Conservation (phyloP, 176 grass and related monocot species). For the Rhynchospora breviuscula region DNA sequence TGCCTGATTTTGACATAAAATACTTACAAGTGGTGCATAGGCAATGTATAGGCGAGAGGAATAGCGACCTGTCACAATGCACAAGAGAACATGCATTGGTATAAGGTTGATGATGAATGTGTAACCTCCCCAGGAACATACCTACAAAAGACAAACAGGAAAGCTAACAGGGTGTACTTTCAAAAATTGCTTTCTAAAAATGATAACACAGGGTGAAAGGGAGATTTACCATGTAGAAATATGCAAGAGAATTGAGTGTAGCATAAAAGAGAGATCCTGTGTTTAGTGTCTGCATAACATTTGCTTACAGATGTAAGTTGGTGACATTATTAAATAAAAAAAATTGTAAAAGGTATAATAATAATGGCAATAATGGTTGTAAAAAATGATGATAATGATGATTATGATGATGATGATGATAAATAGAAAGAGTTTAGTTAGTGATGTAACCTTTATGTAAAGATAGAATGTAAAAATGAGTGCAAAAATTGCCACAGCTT, state of each 20-base stretch:
- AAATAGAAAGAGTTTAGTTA: not conserved
- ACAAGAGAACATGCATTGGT: conserved; percentile 95
- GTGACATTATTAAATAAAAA: not conserved
- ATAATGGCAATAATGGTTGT: not conserved
- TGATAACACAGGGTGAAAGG: not conserved
- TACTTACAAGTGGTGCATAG: conserved; percentile 97
- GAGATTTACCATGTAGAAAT: conserved; percentile 97
- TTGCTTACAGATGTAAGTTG: conserved; percentile 2
- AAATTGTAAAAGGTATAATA: not conserved
- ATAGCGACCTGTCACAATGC: conserved; percentile 96
- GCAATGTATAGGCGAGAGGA: conserved; percentile 96
- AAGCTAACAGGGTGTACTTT: conserved; percentile 11
- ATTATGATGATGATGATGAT: not conserved
- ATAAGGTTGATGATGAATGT: conserved; percentile 99
- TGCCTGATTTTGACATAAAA: not conserved
- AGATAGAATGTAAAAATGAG: conserved; percentile 99
- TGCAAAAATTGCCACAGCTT: conserved; percentile 99
- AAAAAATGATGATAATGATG: not conserved
- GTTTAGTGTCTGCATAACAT: conserved; percentile 77
- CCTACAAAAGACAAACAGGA: conserved; percentile 44
- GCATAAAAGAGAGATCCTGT: conserved; percentile 98
- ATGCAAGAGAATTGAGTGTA: conserved; percentile 87
- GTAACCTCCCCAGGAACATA: conserved; percentile 99
- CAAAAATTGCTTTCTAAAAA: conserved; percentile 28
- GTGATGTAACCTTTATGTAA: conserved; percentile 80